Base-by-base conservation (phyloP, 164 flowering plant genomes). In the Dillenia turbinata region DNA sequence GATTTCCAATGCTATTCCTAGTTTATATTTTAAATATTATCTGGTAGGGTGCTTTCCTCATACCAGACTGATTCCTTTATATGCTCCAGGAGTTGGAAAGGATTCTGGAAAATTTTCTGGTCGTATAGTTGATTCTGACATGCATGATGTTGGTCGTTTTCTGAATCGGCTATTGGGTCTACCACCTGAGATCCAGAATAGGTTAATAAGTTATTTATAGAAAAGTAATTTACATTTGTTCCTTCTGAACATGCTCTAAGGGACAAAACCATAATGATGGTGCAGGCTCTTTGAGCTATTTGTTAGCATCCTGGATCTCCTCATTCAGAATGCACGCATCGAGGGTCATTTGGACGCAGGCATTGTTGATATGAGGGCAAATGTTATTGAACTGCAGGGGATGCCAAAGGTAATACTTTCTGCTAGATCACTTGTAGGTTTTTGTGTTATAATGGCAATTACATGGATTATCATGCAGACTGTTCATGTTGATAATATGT, bases 121-220 rank as follows among this genome's bases (percentile, higher is more conserved):
- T 16, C 93, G 96, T 67, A 94, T 94, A 59, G 77, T 86, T 73
- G 99, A 94, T 64, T 91, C 97, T 14, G 99, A 94, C 73, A 91
- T 91, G 97, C 87, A 86, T 78, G 99, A 94, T 76, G 92, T 94
- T 77, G 97, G 97, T 5, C 96, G 99, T 54, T 94, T 94, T 59
- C 94, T 94, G 17, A 94, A 94, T 78, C 85, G 99, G 14, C 81
- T 94, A 43, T 73, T 94, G 56, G 99, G 99, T 14, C 73, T 94
- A 75, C 95, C 95, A 64, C 99, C 99, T 62, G 93, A 86, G 15
- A 91, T 94, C 72, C 99, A 94, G 59, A 94, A 94, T 73, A 85
- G 92, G 99, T 89, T 11, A 56, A 71, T 73, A 3, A 16, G 49
- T 59, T 64, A 43, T 52, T 22, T 7, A 10, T 62, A 61, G 15